Base-by-base conservation (phyloP, 306 rosid genomes). In the Morella rubra region DNA sequence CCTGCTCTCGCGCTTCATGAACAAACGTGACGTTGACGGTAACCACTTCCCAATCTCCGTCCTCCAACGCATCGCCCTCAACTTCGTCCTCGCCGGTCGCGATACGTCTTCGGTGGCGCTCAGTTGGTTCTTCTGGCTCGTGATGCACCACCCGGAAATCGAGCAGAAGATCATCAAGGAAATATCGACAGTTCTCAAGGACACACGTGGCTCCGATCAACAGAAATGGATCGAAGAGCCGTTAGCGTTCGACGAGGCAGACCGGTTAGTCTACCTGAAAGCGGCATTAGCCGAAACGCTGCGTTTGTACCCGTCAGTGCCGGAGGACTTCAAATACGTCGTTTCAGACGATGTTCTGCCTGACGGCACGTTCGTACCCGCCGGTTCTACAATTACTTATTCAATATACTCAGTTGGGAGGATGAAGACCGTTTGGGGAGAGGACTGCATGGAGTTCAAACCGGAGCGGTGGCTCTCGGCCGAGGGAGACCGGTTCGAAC, bases 21-120 rank as follows among this genome's bases (percentile, higher is more conserved):
- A 84, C 75, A 92, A 92, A 45, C 92, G 85, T 24, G 97, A 90
- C 65, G 85, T 73, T 1, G 49, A 84, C 15, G 97, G 98, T 0
- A 85, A 89, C 41, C 77, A 72, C 5, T 80, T 92, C 32, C 71
- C 83, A 6, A 6, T 73, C 46, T 37, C 77, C 4, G 87, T 84
- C 7, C 90, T 95, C 27, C 91, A 89, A 6, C 95, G 80, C 13
- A 90, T 95, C 14, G 97, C 98, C 0, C 79, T 95, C 44, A 95
- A 95, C 85, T 95, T 95, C 81, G 87, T 95, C 78, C 97, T 95
- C 67, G 98, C 98, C 58, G 98, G 98, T 1, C 89, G 98, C 18
- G 98, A 95, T 91, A 95, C 98, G 4, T 92, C 98, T 0, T 95
- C 98, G 0, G 98, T 95, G 42, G 98, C 98, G 0, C 90, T 95